Evolutionary conservation across 306 rosid genomes (phyloP), one percentile per base, ranked within the genome.

Genomic region (Gastrolobium bilobum): DNA sequence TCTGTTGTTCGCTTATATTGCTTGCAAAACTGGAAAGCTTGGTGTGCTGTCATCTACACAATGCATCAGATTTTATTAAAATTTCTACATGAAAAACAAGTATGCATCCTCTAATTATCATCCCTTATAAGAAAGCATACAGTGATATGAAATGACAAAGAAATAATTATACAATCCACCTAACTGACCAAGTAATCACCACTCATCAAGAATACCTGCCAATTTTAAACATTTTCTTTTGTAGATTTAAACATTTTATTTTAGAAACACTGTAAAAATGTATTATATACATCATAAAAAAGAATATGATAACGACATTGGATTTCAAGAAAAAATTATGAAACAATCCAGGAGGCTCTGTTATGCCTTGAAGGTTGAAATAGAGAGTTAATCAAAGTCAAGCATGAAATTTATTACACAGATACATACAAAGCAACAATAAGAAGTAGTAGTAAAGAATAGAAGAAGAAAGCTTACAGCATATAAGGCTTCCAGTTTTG

Each of bases 21-120:
- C 90, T 96, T 96, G 84, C 99, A 96, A 84, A 96, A 96, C 86
- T 96, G 99, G 84, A 96, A 96, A 68, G 99, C 97, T 65, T 98
- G 92, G 76, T 96, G 99, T 8, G 99, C 98, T 33, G 99, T 96
- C 99, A 96, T 96, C 99, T 96, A 84, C 85, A 81, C 26, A 77
- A 39, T 57, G 72, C 31, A 71, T 62, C n/a, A 10, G 4, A 48
- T 47, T 50, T 37, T 8, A 70, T 53, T 46, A 71, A 14, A 4
- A 74, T 5, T 29, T 60, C 14, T n/a, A 47, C 4, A 61, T 76
- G n/a, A 35, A 51, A 38, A 8, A 13, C 14, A 33, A 2, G n/a
- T 5, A 4, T 2, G 34, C 53, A 70, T 15, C 51, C 26, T 43
- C 29, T 13, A 73, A 39, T 10, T 42, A 70, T 52, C 10, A 69